These are phyloP conservation scores for Pleurotus pulmonarius DNA, from an alignment of 768 basidiomycete species.

Conservation along the genomic window DNA sequence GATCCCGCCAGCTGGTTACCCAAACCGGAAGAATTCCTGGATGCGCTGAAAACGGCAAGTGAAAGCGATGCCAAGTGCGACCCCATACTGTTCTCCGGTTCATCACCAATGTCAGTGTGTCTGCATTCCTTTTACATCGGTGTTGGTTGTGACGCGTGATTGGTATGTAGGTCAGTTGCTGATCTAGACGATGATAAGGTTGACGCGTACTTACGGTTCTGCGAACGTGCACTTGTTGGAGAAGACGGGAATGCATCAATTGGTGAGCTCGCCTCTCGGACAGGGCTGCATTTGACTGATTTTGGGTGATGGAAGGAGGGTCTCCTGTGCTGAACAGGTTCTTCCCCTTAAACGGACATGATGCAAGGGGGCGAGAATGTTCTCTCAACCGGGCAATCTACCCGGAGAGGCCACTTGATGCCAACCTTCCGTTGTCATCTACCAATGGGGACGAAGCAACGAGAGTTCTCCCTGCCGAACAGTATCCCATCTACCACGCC, in stretches of 20 bases:
- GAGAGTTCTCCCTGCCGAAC: slow-evolving; percentile 48
- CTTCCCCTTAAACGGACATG: slow-evolving; percentile 32
- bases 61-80: slow-evolving; percentile 24
- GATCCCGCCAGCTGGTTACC: slow-evolving; percentile 67
- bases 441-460: slow-evolving; percentile 10
- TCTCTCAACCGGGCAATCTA: slow-evolving; percentile 6
- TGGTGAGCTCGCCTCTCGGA: slow-evolving; percentile 11
- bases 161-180: slow-evolving; percentile 43
- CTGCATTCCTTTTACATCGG: not conserved
- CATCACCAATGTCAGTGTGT: slow-evolving; percentile 40
- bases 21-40: slow-evolving; percentile 43
- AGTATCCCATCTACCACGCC: slow-evolving; percentile 61
- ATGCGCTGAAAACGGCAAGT: slow-evolving; percentile 32
- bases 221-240: slow-evolving; percentile 45
- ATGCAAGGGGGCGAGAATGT: slow-evolving; percentile 14
- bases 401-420: slow-evolving; percentile 6
- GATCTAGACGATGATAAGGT: slow-evolving; percentile 48
- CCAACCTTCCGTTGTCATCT: slow-evolving; percentile 10
- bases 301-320: slow-evolving; percentile 9
- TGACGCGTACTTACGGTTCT: slow-evolving; percentile 67
- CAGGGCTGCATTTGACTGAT: slow-evolving; percentile 13
- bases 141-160: not conserved
- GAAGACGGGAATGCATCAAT: slow-evolving; percentile 18
- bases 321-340: slow-evolving; percentile 32
- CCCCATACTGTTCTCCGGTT: slow-evolving; percentile 38